phyloP scores from a whole-genome alignment of 1,139 yeast species.

The Magnusiomyces fungicola region DNA sequence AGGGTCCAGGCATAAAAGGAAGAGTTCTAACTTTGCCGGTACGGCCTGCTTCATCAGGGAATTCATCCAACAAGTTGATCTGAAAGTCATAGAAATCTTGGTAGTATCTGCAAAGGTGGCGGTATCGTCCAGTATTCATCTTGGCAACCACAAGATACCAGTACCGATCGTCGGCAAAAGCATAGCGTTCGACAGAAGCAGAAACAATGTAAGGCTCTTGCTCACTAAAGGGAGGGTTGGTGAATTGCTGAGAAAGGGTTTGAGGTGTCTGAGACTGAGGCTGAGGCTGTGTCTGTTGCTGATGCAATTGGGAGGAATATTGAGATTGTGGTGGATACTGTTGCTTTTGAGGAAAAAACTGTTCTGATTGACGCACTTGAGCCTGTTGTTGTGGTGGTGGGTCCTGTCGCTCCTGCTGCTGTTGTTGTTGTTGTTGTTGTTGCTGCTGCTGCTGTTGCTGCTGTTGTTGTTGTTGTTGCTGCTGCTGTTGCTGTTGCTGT shows the following conservation, averaged over 20 bases:
- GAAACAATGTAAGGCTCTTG: slow-evolving; percentile 32
- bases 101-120: slow-evolving; percentile 80
- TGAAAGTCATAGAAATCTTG: slow-evolving; percentile 96
- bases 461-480: slow-evolving; percentile 5
- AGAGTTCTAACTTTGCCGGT: slow-evolving; percentile 68
- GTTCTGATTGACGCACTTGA: slow-evolving; percentile 14
- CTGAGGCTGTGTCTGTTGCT: slow-evolving; percentile 5
- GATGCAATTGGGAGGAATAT: not conserved
- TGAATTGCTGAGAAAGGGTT: slow-evolving; percentile 10
- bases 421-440: slow-evolving; percentile 12
- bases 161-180: slow-evolving; percentile 78
- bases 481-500: slow-evolving; percentile 4
- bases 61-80: slow-evolving; percentile 70
- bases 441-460: slow-evolving; percentile 12
- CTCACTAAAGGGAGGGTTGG: slow-evolving; percentile 6
- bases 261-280: slow-evolving; percentile 13
- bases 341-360: not conserved
- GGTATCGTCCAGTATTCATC: slow-evolving; percentile 57
- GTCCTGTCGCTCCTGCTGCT: slow-evolving; percentile 6
- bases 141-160: slow-evolving; percentile 76
- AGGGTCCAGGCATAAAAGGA: slow-evolving; percentile 96
- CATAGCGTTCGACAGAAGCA: slow-evolving; percentile 75
- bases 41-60: slow-evolving; percentile 91
- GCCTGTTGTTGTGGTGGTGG: slow-evolving; percentile 9
- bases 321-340: not conserved